These are phyloP conservation scores for Mortierella hygrophila DNA, from an alignment of 192 early-diverging fungal genomes.

Conservation along the genomic window DNA sequence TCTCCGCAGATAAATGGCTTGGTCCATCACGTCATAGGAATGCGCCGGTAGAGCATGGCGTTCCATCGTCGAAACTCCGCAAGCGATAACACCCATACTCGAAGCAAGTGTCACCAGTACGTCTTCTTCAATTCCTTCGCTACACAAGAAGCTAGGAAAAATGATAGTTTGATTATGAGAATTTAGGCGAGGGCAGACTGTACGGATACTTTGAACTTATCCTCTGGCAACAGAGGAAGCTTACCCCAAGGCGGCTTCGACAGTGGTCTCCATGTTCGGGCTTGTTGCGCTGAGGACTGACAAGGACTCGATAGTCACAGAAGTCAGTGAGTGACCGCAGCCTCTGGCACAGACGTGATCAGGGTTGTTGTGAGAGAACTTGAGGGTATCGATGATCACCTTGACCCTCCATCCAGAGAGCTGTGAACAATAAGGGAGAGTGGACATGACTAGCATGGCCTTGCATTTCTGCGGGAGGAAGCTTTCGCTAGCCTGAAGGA, in stretches of 20 bases:
- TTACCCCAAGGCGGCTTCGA: conserved; percentile 21
- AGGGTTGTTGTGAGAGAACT: neutral
- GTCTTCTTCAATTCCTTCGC: neutral
- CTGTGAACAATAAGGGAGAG: conserved; percentile 10
- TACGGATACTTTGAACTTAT: too few species aligned
- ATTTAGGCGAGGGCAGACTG: neutral
- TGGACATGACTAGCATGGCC: conserved; percentile 46
- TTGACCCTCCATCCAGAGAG: conserved; percentile 18
- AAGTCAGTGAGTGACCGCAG: neutral
- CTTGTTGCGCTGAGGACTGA: conserved; percentile 23
- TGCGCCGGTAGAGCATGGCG: neutral
- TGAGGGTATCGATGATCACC: conserved; percentile 17
- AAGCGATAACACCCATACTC: conserved; percentile 26
- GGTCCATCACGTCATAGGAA: neutral
- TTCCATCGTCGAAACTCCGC: neutral
- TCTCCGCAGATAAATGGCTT: neutral
- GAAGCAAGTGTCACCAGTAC: conserved; percentile 9
- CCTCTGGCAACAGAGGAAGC: neutral
- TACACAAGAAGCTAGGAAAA: neutral
- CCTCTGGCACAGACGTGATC: neutral
- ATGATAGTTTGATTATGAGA: neutral
- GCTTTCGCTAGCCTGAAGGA: conserved; percentile 27
- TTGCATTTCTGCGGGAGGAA: conserved; percentile 21
- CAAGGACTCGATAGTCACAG: conserved; percentile 24
- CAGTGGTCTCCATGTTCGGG: neutral